A percentile compares a stretch with the other conserved stretches of the same genome.
Evolutionary conservation across 306 rosid species (phyloP).

Genomic region (Cucurbita ficifolia): DNA sequence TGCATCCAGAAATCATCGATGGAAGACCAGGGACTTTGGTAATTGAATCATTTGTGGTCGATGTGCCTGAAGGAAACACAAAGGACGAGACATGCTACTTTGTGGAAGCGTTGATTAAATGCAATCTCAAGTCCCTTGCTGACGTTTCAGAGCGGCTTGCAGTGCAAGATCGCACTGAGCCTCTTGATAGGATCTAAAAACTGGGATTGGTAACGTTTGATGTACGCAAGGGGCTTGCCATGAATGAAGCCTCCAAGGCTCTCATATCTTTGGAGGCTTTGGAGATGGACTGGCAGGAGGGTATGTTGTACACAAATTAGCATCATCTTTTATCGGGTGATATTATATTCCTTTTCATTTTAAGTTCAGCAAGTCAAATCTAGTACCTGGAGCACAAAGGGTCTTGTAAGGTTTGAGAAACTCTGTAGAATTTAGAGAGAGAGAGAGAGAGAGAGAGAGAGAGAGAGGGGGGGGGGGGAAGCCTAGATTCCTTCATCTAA

Average conservation of each 20-base stretch:
- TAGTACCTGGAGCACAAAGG: not conserved
- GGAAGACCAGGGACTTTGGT: slow-evolving; percentile 93
- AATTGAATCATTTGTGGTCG: slow-evolving; percentile 90
- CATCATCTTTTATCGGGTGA: not conserved
- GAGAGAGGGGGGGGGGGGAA: not conserved
- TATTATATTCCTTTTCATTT: not conserved
- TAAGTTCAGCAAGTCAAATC: not conserved
- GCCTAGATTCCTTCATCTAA: slow-evolving; percentile 2
- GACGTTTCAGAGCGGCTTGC: slow-evolving; percentile 87
- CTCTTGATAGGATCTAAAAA: slow-evolving; percentile 38
- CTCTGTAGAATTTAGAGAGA: not conserved
- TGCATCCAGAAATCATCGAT: slow-evolving; percentile 72
- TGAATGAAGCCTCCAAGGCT: slow-evolving; percentile 13
- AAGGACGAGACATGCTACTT: slow-evolving; percentile 91
- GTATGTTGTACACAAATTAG: not conserved
- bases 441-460: not conserved
- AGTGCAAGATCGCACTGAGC: slow-evolving; percentile 77
- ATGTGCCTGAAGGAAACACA: slow-evolving; percentile 93
- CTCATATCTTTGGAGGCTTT: slow-evolving; percentile 9
- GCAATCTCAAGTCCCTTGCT: slow-evolving; percentile 94
- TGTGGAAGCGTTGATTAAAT: slow-evolving; percentile 80
- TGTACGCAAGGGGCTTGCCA: slow-evolving; percentile 4
- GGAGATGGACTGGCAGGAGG: slow-evolving; percentile 14
- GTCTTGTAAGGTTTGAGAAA: slow-evolving; percentile 8
- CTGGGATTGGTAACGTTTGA: not conserved